These are phyloP conservation scores for Puccinia coronata DNA, from an alignment of 1,284 basidiomycete genomes.

Conservation along the genomic window DNA sequence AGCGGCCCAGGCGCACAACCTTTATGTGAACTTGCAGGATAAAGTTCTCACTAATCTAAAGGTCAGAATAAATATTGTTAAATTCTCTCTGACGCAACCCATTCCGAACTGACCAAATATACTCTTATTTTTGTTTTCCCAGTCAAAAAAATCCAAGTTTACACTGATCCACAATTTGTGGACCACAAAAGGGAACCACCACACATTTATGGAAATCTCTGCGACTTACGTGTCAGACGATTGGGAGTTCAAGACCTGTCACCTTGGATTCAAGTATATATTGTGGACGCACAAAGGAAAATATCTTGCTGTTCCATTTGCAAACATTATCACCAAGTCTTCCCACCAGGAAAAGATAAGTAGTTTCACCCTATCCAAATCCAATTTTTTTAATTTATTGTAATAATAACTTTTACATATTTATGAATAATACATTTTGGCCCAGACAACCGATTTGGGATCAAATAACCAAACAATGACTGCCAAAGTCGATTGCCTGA, in stretches of 20 bases:
- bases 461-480: too few relatives aligned
- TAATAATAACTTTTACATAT: background rate
- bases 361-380: background rate
- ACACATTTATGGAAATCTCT: constrained; percentile 15
- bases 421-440: too few relatives aligned
- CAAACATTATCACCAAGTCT: background rate
- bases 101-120: too few relatives aligned
- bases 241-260: constrained; percentile 14
- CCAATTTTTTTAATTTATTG: background rate
- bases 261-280: background rate
- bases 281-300: constrained; percentile 5
- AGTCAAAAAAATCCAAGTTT: too few relatives aligned
- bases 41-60: background rate
- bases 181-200: constrained; percentile 28
- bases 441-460: too few relatives aligned
- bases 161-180: constrained; percentile 1
- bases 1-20: background rate
- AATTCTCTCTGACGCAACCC: too few relatives aligned
- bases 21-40: background rate
- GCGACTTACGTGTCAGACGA: background rate
- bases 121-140: too few relatives aligned
- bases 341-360: constrained; percentile 4
- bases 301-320: constrained; percentile 4
- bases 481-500: background rate
- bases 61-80: background rate